Percentiles rank a stretch among this genome's conserved stretches.
These are phyloP conservation scores for Candida nitratophila DNA, from an alignment of 805 yeast genomes.

Conservation along the genomic window DNA sequence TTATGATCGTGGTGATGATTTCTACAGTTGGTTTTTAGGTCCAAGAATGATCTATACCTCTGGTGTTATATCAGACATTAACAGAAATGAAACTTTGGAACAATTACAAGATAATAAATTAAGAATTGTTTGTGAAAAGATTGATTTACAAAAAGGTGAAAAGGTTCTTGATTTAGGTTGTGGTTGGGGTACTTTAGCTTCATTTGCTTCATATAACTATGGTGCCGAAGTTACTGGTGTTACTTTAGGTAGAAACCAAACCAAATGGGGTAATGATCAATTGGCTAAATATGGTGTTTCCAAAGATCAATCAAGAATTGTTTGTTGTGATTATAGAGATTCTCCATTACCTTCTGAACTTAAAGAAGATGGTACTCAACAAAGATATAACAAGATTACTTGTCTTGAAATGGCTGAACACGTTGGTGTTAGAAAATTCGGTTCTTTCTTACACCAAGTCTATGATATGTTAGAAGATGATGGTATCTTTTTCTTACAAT, in stretches of 20 bases:
- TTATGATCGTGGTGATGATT: conserved; percentile 94
- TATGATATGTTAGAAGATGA: conserved; percentile 87
- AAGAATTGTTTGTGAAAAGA: conserved; percentile 81
- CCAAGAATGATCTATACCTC: conserved; percentile 93
- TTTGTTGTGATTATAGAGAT: conserved; percentile 86
- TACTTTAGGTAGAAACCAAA: conserved; percentile 86
- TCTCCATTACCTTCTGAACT: conserved; percentile 59
- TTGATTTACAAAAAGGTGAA: conserved; percentile 67
- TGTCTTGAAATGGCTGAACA: conserved; percentile 96
- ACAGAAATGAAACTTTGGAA: conserved; percentile 65
- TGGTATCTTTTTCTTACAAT: conserved; percentile 80
- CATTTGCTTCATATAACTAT: conserved; percentile 72
- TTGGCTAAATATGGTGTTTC: conserved; percentile 63
- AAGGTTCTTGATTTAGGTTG: conserved; percentile 80
- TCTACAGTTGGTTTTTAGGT: conserved; percentile 89
- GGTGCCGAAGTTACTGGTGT: conserved; percentile 87
- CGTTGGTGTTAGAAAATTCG: conserved; percentile 84
- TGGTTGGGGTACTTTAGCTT: conserved; percentile 94
- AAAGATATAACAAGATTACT: conserved; percentile 72
- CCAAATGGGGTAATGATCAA: conserved; percentile 77
- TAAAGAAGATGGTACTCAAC: conserved; percentile 26
- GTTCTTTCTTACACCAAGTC: conserved; percentile 70
- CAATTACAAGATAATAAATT: conserved; percentile 85
- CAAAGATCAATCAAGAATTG: conserved; percentile 62
- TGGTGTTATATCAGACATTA: conserved; percentile 71